These are phyloP conservation scores for Lactarius hatsudake DNA, from an alignment of 768 basidiomycete genomes.

Conservation along the genomic window DNA sequence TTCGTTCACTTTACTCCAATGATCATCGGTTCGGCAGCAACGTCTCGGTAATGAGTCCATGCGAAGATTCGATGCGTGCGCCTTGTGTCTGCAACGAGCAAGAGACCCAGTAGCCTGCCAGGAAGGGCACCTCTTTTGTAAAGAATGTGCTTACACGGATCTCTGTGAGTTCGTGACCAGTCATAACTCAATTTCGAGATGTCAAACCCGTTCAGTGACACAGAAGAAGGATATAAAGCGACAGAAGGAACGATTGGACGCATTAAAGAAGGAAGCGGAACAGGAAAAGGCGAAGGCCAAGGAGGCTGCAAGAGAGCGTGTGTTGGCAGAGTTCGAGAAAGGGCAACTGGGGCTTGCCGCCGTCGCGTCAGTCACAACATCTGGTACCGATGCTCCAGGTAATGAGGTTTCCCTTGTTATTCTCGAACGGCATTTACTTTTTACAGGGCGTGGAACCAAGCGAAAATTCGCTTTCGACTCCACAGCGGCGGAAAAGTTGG, in stretches of 20 bases:
- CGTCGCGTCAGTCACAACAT: conserved; percentile 40
- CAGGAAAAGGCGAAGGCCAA: conserved; percentile 68
- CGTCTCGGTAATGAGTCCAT: conserved; percentile 89
- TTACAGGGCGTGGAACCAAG: conserved; percentile 59
- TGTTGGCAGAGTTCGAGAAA: conserved; percentile 85
- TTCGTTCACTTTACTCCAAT: neutral
- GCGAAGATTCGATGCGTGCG: conserved; percentile 88
- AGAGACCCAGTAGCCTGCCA: conserved; percentile 79
- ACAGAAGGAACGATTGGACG: conserved; percentile 79
- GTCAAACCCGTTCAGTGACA: conserved; percentile 47
- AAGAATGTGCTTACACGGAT: conserved; percentile 88
- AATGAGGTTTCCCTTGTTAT: conserved; percentile 31
- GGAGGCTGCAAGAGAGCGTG: conserved; percentile 80
- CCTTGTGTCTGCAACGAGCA: conserved; percentile 81
- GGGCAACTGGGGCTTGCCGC: conserved; percentile 73
- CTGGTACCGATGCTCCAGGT: conserved; percentile 40
- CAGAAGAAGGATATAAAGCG: conserved; percentile 93
- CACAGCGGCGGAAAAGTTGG: conserved; percentile 63
- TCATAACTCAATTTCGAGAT: neutral
- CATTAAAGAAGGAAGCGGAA: conserved; percentile 74
- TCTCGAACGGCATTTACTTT: neutral
- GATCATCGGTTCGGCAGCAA: conserved; percentile 45
- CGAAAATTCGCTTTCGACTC: conserved; percentile 86
- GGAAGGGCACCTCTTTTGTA: conserved; percentile 92
- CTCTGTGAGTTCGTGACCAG: conserved; percentile 51